Evolutionary conservation across 768 basidiomycete species (phyloP), one percentile per base, ranked within the genome.

Genomic region (Thelephora ganbajun): DNA sequence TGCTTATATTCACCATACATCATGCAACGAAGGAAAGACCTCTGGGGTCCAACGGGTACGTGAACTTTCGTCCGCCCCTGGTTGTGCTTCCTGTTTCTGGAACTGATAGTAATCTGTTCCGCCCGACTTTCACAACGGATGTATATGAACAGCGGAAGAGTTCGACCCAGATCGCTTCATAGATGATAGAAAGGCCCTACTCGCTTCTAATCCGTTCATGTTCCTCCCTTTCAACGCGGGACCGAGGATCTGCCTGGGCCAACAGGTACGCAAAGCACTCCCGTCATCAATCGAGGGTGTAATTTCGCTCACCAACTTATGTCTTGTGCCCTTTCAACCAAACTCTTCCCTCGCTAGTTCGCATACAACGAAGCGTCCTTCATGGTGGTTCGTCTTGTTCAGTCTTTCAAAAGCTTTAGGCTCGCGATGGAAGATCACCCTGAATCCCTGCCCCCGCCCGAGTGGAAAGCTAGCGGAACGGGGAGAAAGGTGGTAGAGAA

Each of bases 1-100:
- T 67, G 42, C 23, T 33, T 58, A 0, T 81, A 76, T 53, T 68
- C 71, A 6, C 67, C 77, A 5, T 59, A 63, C 48, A 50, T 74
- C 30, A 79, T 80, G 77, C 81, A 83, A 33, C 68, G 79, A 5
- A 66, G 78, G 33, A 68, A 61, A 45, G 76, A 80, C 52, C 67
- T 79, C 6, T 83, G 80, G 80, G 80, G 80, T 0, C 77, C 78
- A 1, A 78, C 80, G 55, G 79, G 78, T 78, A 53, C n/a, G n/a
- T n/a, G n/a, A 5, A 64, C 43, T 11, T 22, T 13, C 47, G 63
- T 37, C 42, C 69, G 14, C 36, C 14, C 36, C 19, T 37, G 14
- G 14, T 37, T n/a, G n/a, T n/a, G n/a, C n/a, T n/a, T n/a, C n/a
- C n/a, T n/a, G n/a, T n/a, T n/a, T n/a, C n/a, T n/a, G n/a, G n/a